Base-by-base conservation (phyloP, 129 eudicot species). In the Tanacetum coccineum region DNA sequence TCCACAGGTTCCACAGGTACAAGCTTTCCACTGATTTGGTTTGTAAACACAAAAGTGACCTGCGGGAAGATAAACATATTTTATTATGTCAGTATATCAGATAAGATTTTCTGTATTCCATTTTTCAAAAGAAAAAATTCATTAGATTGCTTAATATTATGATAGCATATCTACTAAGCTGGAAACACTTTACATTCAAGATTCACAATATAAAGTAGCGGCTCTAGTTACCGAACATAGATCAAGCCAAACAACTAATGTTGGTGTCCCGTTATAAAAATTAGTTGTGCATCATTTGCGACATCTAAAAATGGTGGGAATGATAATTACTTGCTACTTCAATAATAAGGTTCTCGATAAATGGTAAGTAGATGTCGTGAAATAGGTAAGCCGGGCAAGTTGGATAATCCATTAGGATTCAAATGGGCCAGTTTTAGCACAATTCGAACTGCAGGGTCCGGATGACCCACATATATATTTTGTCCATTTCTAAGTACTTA, bases 1-100 rank as follows among this genome's bases (percentile, higher is more conserved):
- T 46, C 70, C 61, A 76, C 47, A 63, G 99, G 84, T 76, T 94
- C 99, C 47, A 84, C 69, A 36, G 99, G 99, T 60, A 88, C 86
- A 61, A 94, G 95, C 81, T 94, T 94, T 72, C 99, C 99, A 48
- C 67, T 86, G 58, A 94, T 83, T 87, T 94, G 99, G 70, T 89
- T 89, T 49, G 95, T 87, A 61, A 86, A 94, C 47, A 94, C 97
- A 83, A 94, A 94, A 54, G 93, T 76, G 4, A 89, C 95, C 99
- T 94, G 83, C 30, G 22, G 44, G 18, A 59, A 59, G 11, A 76
- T 11, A 19, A 40, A 12, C 20, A 59, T 28, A 12, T 59, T 36
- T 28, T 12, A 13, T 55, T 53, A 56, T 56, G 30, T 56, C 14
- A 0, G 8, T 22, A 22, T 39, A 22, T 56, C 14, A 12, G 0